phyloP scores from a whole-genome alignment of 1,284 basidiomycete genomes.

The Rhodotorula sp. region DNA sequence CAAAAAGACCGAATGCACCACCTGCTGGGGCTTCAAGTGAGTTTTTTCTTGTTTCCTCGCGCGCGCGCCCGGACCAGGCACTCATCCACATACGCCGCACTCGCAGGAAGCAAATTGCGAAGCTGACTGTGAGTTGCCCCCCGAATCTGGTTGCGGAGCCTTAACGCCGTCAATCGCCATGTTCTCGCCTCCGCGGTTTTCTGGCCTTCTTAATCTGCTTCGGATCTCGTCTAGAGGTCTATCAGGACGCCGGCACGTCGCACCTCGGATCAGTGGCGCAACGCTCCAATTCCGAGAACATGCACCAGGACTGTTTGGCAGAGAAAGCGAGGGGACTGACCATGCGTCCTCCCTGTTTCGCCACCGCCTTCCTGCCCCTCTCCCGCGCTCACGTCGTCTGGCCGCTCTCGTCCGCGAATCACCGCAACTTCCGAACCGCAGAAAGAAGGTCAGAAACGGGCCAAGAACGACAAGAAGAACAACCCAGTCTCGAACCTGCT shows the following conservation, averaged over 20 bases:
- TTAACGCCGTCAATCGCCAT: neutral
- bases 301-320: too few species aligned
- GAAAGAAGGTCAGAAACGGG: constrained; percentile 29
- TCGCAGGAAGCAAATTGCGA: constrained; percentile 27
- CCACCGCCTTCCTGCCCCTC: too few species aligned
- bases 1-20: constrained; percentile 25
- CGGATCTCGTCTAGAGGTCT: too few species aligned
- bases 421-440: neutral
- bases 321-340: neutral
- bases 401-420: neutral
- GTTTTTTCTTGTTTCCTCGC: neutral
- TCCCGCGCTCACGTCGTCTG: neutral
- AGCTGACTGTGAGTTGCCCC: constrained; percentile 18
- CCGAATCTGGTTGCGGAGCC: neutral
- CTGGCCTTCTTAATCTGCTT: neutral
- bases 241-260: too few species aligned
- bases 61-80: neutral
- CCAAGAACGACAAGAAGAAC: constrained; percentile 23
- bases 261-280: too few species aligned
- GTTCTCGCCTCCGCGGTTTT: too few species aligned
- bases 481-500: constrained; percentile 29
- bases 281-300: too few species aligned
- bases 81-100: neutral
- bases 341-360: neutral
- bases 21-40: constrained; percentile 24